Percentiles rank a stretch among this genome's conserved stretches.
These are phyloP conservation scores for Kwoniella sp. DNA, from an alignment of 768 basidiomycete species.

Conservation along the genomic window DNA sequence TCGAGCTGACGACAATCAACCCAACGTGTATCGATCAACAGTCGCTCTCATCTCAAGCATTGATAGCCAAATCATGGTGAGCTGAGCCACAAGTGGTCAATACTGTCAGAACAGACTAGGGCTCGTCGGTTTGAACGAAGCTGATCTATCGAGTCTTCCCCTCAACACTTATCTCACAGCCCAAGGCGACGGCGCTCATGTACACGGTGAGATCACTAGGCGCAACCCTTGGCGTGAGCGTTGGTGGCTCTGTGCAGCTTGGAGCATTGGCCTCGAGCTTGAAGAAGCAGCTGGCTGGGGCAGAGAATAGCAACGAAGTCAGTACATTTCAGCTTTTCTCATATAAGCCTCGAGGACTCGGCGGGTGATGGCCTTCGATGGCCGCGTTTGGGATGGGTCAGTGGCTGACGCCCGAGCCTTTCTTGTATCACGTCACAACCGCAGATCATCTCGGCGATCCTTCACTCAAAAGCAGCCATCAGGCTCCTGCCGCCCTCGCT, in stretches of 20 bases:
- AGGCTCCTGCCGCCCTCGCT: constrained; percentile 31
- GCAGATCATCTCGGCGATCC: constrained; percentile 44
- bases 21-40: constrained; percentile 8
- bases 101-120: no score
- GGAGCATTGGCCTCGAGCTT: constrained; percentile 39
- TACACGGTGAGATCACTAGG: constrained; percentile 54
- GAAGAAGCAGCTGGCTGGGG: constrained; percentile 17
- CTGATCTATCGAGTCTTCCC: constrained; percentile 9
- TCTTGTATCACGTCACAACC: no score
- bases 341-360: neutral
- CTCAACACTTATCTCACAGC: no score
- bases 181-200: constrained; percentile 53
- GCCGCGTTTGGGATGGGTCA: no score
- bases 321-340: neutral
- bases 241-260: constrained; percentile 51
- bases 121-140: neutral
- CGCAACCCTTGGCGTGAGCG: constrained; percentile 48
- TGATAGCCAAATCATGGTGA: constrained; percentile 51
- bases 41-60: constrained; percentile 52
- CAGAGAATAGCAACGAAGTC: constrained; percentile 32
- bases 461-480: constrained; percentile 53
- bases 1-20: no score
- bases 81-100: constrained; percentile 3
- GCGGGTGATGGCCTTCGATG: neutral
- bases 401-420: no score